A percentile compares a stretch with the other conserved stretches of the same genome.
Evolutionary conservation across 2,329 filamentous ascomycete genomes (phyloP).

Genomic region (Alternaria angustiovoidea): DNA sequence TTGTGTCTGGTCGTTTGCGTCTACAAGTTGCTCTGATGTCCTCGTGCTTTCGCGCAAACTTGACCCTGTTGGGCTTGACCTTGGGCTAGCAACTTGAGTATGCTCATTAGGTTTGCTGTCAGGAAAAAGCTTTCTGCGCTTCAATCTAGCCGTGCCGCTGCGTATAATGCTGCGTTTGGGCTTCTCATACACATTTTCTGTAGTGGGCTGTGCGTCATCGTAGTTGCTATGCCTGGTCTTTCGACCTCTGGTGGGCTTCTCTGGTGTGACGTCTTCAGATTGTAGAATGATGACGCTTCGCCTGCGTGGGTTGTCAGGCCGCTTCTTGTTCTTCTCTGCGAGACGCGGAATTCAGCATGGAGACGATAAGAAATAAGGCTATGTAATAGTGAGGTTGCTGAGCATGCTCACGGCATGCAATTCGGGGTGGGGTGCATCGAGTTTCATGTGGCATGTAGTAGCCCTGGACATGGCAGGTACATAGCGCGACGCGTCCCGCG

Average conservation of each 20-base stretch:
- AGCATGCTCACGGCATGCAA: not conserved
- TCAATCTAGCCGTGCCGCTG: not conserved
- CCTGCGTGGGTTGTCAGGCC: not conserved
- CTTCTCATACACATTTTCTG: not conserved
- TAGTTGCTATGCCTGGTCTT: not conserved
- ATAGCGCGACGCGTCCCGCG: not conserved
- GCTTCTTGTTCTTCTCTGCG: not conserved
- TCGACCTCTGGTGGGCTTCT: not conserved
- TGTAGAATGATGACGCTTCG: not conserved
- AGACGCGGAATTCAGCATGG: not conserved
- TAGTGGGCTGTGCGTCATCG: not conserved
- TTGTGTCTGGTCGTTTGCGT: not conserved
- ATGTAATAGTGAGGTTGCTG: no score
- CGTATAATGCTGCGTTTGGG: not conserved
- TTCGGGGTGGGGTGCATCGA: not conserved
- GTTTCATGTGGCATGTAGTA: not conserved
- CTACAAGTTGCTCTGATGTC: not conserved
- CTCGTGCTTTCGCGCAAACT: not conserved
- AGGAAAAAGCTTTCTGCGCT: not conserved
- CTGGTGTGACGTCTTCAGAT: not conserved
- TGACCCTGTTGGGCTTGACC: not conserved
- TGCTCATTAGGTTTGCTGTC: not conserved
- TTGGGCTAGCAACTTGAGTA: not conserved
- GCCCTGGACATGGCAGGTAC: not conserved
- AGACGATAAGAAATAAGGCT: not conserved